Base-by-base conservation (phyloP, 352 stramenopile genomes). In the Phytophthora chlamydospora region DNA sequence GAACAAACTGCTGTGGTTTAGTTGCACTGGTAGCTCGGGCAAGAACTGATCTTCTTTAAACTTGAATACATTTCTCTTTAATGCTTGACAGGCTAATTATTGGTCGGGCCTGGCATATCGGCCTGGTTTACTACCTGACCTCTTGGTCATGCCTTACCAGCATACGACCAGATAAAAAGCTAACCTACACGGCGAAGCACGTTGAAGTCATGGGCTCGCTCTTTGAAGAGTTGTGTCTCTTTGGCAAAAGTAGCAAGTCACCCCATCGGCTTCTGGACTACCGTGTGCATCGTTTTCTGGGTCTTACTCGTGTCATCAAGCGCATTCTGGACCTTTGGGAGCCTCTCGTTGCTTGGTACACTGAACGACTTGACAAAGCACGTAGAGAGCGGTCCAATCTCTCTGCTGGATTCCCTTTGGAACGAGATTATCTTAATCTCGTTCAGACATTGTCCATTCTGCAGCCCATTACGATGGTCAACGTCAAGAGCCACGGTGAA, bases 251-350 rank as follows among this genome's bases (percentile, higher is more conserved):
- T 19, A 24, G 35, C 21, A 57, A 46, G 14, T 32, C 48, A n/a
- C 48, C 35, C 13, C 39, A 58, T 19, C 39, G 49, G 34, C 50
- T 58, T 0, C 19, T 58, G 29, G 39, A 31, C 12, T 58, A 34
- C 17, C 39, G 16, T n/a, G 21, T 29, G 14, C 50, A 58, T 19
- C 50, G 50, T 43, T 58, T 58, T 32, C 31, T 58, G 2, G 39
- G 27, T 17, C 36, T 49, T 4, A 58, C 50, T 12, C 38, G 31
- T 4, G 50, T 58, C 4, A 10, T 58, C 39, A 21, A 42, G 21
- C 24, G 50, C 2, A 58, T 58, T 16, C 16, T 58, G 1, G 27
- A 50, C 6, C 16, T 49, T 12, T 58, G 50, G 39, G 50, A 58
- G 14, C 50, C 39, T 21, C 16, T 58, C 10, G 50, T 50, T 11